Conservation (phyloP, 2,329 filamentous ascomycete species). For the Hymenoscyphus fraxineus region DNA sequence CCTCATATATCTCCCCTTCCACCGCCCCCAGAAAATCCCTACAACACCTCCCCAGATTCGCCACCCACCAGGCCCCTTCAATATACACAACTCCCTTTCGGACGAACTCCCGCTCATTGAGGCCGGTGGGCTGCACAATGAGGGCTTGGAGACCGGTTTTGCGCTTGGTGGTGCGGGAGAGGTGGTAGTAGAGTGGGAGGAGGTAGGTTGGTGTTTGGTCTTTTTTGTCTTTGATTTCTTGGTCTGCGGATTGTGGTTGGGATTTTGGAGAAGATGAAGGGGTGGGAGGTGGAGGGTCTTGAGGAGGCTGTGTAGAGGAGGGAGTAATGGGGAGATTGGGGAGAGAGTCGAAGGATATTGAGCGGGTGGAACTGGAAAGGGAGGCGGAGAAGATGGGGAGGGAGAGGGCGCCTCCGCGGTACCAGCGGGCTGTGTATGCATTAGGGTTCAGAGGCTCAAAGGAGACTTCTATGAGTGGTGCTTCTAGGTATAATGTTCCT, state of each 20-base stretch:
- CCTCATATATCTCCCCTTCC: neutral
- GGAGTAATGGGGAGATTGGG: no score
- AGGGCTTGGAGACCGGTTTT: slow-evolving; percentile 5
- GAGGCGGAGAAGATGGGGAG: neutral
- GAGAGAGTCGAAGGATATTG: slow-evolving; percentile 3
- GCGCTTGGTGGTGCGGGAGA: neutral
- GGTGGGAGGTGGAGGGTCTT: no score
- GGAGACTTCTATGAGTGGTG: neutral
- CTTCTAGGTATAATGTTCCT: slow-evolving; percentile 1
- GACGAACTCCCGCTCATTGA: slow-evolving; percentile 5
- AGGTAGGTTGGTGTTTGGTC: neutral
- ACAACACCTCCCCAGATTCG: slow-evolving; percentile 4
- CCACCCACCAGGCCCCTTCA: slow-evolving; percentile 5
- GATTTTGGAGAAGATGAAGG: no score
- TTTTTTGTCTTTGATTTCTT: neutral
- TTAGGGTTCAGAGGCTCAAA: neutral
- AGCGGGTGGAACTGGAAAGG: neutral
- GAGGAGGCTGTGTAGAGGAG: no score
- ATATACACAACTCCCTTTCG: slow-evolving; percentile 6
- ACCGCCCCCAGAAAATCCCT: neutral
- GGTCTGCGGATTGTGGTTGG: no score
- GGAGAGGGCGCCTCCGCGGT: neutral
- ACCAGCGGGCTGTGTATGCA: neutral
- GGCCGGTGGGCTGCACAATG: slow-evolving; percentile 5
- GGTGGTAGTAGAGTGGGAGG: slow-evolving; percentile 4